Base-by-base conservation (phyloP, 108 stramenopile species). In the Pseudonitzschia multiseries region DNA sequence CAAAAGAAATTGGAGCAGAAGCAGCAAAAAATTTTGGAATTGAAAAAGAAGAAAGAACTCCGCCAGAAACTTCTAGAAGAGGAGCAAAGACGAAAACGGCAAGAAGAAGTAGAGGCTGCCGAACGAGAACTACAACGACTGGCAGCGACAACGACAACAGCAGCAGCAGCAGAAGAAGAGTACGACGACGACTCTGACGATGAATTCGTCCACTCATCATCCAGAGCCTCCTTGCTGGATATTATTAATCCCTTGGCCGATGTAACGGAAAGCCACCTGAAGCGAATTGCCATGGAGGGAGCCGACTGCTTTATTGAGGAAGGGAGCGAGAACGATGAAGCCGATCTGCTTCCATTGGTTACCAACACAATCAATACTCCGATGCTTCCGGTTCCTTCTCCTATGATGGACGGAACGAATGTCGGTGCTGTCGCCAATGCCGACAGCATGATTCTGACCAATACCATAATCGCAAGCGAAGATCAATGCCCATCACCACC, bases 201-300 rank as follows among this genome's bases (percentile, higher is more conserved):
- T 10, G 50, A 17, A 17, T n/a, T n/a, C 2, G 10, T 51, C 2
- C 21, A 10, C 5, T 56, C 54, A 22, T 26, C 54, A 9, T 48
- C 46, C 17, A 14, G 12, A 14, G 46, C 14, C 29, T 21, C 36
- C 29, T 41, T 67, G n/a, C 66, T 48, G 36, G 66, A 67, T 12
- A 50, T 67, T 1, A 48, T 67, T 0, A 17, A 67, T 67, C 66
- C 66, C 28, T 44, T 44, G 0, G 66, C 66, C 4, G 18, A 62
- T 33, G 61, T 62, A 14, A 62, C 61, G 4, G 61, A 62, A 62
- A 62, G 61, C 36, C 61, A 62, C 36, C 28, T 62, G n/a, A 62
- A 40, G 20, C 32, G 61, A 28, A 62, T 62, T 62, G 61, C 61
- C 33, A 62, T 62, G 61, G 61, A 62, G 61, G 61, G 61, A 17